Evolutionary conservation across 2,329 filamentous ascomycete species (phyloP).

Genomic region (Xylariales sp.): DNA sequence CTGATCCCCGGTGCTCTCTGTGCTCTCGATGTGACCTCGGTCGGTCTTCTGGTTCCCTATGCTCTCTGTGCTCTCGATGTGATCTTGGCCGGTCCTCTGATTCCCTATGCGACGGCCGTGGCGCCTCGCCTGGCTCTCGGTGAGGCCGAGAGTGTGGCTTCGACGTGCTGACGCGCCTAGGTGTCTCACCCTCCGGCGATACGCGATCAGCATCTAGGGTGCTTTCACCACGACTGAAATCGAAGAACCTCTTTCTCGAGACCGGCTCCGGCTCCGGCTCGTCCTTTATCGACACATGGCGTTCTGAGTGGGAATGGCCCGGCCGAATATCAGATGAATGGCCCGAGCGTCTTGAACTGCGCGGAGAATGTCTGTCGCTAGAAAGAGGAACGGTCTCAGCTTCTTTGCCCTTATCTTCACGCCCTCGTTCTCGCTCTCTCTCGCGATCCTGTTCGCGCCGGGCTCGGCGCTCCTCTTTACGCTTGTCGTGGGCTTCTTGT

Average conservation of each 20-base stretch:
- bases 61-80: not conserved
- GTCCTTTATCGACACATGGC: constrained; percentile 44
- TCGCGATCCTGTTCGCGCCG: constrained; percentile 37
- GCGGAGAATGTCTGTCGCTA: constrained; percentile 50
- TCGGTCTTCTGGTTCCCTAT: not conserved
- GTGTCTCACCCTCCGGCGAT: constrained; percentile 32
- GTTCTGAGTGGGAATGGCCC: constrained; percentile 54
- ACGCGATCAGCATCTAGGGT: constrained; percentile 42
- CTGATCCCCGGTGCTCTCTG: not conserved
- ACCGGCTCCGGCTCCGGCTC: constrained; percentile 45
- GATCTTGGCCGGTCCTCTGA: not conserved
- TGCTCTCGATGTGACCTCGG: not conserved
- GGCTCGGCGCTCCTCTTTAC: constrained; percentile 60
- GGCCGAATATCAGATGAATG: constrained; percentile 51
- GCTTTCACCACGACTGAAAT: constrained; percentile 55
- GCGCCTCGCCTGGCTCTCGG: constrained; percentile 42
- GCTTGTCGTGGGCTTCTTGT: constrained; percentile 62
- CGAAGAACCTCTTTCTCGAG: constrained; percentile 56
- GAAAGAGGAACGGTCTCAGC: constrained; percentile 40
- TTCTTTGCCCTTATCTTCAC: constrained; percentile 53
- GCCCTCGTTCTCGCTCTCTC: constrained; percentile 16
- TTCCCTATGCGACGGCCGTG: constrained; percentile 19
- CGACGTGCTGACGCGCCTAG: constrained; percentile 49
- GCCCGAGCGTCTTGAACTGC: constrained; percentile 56
- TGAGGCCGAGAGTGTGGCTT: constrained; percentile 29